These are phyloP conservation scores for Paradendryphiella salina DNA, from an alignment of 2,329 filamentous ascomycete species.

Conservation along the genomic window DNA sequence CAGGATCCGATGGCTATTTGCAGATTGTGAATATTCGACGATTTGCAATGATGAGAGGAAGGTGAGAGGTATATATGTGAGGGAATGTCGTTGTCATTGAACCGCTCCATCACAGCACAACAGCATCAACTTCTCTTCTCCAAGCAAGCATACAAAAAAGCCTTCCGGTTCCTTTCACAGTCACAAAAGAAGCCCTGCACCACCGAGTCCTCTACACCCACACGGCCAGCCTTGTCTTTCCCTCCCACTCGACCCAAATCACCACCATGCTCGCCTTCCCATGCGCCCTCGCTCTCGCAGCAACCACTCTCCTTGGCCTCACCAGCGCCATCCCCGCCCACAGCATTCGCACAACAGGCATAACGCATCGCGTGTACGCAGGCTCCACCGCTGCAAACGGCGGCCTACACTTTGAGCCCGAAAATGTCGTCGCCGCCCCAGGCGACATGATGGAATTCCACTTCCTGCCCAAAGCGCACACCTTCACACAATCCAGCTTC, in stretches of 20 bases:
- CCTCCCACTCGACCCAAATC: slow-evolving; percentile 10
- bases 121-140: slow-evolving; percentile 3
- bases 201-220: neutral
- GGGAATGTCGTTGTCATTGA: slow-evolving; percentile 5
- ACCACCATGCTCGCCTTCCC: slow-evolving; percentile 36
- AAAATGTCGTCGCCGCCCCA: slow-evolving; percentile 38
- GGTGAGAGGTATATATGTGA: slow-evolving; percentile 17
- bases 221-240: neutral
- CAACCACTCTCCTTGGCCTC: slow-evolving; percentile 27
- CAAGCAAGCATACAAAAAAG: neutral
- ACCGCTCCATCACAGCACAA: slow-evolving; percentile 26
- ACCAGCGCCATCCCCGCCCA: slow-evolving; percentile 13
- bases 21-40: slow-evolving; percentile 4
- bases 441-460: slow-evolving; percentile 53
- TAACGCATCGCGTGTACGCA: slow-evolving; percentile 36
- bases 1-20: slow-evolving; percentile 16
- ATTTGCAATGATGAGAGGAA: neutral
- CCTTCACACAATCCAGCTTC: slow-evolving; percentile 74
- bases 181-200: neutral
- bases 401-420: slow-evolving; percentile 41
- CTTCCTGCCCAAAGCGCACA: slow-evolving; percentile 67
- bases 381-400: slow-evolving; percentile 30
- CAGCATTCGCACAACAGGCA: slow-evolving; percentile 23
- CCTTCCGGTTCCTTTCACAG: neutral
- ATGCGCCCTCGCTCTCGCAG: slow-evolving; percentile 25